Conservation (phyloP, 345 rosid genomes). For the Murraya paniculata region DNA sequence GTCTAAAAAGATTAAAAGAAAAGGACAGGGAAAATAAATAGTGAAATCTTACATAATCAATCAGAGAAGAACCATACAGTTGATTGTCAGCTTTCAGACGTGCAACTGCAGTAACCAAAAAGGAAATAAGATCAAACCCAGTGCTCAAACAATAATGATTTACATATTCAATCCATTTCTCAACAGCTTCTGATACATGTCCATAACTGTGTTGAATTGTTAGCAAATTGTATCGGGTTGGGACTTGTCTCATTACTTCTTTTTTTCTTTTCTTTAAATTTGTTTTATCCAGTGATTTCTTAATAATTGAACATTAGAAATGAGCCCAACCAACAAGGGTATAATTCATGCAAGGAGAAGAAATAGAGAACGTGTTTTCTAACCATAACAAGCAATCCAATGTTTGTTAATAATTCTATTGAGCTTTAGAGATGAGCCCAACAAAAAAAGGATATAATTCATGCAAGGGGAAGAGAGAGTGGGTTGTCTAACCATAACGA, state of each 20-base stretch:
- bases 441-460: background rate
- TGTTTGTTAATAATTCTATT: background rate
- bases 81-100: conserved; percentile 64
- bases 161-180: background rate
- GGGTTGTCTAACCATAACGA: conserved; percentile 61
- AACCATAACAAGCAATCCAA: conserved; percentile 63
- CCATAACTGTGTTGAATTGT: background rate
- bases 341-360: background rate
- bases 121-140: background rate
- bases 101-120: conserved; percentile 44
- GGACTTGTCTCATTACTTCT: background rate
- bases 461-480: background rate
- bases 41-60: conserved; percentile 62
- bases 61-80: conserved; percentile 58
- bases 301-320: background rate
- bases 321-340: background rate
- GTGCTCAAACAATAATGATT: background rate
- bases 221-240: background rate
- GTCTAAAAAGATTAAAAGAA: background rate
- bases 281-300: background rate
- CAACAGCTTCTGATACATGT: background rate
- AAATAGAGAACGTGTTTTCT: conserved; percentile 1
- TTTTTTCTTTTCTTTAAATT: too few relatives aligned
- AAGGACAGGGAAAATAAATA: background rate
- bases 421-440: background rate